Conservation (phyloP, 164 flowering plant genomes). For the Umbellularia californica region DNA sequence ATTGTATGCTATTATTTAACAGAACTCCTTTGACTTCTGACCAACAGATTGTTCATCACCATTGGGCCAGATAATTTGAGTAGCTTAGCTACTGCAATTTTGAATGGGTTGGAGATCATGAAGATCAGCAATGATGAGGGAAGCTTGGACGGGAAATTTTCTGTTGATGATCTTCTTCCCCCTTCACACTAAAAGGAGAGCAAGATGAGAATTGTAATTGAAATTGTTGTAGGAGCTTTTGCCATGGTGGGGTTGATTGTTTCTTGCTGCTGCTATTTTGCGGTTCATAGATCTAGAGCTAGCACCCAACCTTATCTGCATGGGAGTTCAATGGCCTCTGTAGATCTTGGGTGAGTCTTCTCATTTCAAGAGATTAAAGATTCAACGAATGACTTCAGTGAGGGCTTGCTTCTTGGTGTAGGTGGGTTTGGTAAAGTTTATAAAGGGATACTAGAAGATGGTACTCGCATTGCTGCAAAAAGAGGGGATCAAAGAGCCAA, state of each 20-base stretch:
- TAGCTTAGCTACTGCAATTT: conserved; percentile 43
- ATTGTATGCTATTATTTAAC: neutral
- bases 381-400: conserved; percentile 87
- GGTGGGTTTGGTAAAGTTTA: conserved; percentile 97
- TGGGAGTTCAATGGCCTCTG: conserved; percentile 70
- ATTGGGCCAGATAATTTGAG: conserved; percentile 71
- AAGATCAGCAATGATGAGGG: conserved; percentile 69
- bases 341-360: conserved; percentile 68
- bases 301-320: conserved; percentile 53
- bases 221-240: conserved; percentile 38
- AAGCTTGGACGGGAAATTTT: conserved; percentile 59
- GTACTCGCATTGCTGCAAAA: conserved; percentile 77
- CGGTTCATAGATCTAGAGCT: conserved; percentile 39
- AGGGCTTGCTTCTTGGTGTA: conserved; percentile 75
- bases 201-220: conserved; percentile 42
- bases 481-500: conserved; percentile 90
- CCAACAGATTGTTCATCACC: conserved; percentile 48
- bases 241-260: conserved; percentile 34
- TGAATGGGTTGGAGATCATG: conserved; percentile 92
- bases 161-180: conserved; percentile 50
- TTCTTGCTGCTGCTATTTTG: conserved; percentile 51
- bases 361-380: conserved; percentile 78
- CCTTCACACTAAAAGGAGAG: conserved; percentile 29
- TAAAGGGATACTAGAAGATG: conserved; percentile 83
- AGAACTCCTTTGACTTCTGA: neutral